phyloP scores from a whole-genome alignment of 805 yeast species.

The Grigorovia jiainica region DNA sequence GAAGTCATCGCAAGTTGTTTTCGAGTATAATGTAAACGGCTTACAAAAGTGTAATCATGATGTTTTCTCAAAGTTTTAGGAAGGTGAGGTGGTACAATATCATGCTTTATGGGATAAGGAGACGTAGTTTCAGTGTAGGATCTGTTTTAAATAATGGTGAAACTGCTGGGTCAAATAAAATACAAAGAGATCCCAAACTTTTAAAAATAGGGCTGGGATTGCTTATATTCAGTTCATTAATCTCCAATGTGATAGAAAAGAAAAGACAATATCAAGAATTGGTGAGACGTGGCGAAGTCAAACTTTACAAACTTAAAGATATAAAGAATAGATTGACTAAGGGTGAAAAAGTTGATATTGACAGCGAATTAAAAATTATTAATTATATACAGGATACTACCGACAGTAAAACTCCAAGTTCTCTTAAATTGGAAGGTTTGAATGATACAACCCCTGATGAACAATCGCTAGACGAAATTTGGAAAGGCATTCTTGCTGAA shows the following conservation, averaged over 20 bases:
- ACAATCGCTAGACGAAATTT: slow-evolving; percentile 24
- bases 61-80: too few relatives aligned
- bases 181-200: slow-evolving; percentile 14
- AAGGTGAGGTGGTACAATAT: too few relatives aligned
- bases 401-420: slow-evolving; percentile 3
- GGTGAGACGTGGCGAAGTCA: slow-evolving; percentile 31
- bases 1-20: not conserved
- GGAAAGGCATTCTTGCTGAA: slow-evolving; percentile 21
- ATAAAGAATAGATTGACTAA: slow-evolving; percentile 32
- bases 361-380: slow-evolving; percentile 33
- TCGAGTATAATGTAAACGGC: too few relatives aligned
- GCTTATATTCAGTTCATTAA: slow-evolving; percentile 38
- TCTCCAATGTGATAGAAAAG: slow-evolving; percentile 37
- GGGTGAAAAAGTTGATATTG: slow-evolving; percentile 34
- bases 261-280: slow-evolving; percentile 34
- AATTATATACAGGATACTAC: slow-evolving; percentile 12
- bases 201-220: slow-evolving; percentile 34
- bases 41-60: too few relatives aligned
- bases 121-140: too few relatives aligned
- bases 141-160: too few relatives aligned
- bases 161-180: not conserved
- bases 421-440: not conserved
- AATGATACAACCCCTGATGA: slow-evolving; percentile 2
- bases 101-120: too few relatives aligned
- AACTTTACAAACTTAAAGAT: slow-evolving; percentile 30